Percentiles rank a stretch among this genome's conserved stretches.
Evolutionary conservation across 2,329 filamentous ascomycete species (phyloP).

Genomic region (Pseudogymnoascus sp.): DNA sequence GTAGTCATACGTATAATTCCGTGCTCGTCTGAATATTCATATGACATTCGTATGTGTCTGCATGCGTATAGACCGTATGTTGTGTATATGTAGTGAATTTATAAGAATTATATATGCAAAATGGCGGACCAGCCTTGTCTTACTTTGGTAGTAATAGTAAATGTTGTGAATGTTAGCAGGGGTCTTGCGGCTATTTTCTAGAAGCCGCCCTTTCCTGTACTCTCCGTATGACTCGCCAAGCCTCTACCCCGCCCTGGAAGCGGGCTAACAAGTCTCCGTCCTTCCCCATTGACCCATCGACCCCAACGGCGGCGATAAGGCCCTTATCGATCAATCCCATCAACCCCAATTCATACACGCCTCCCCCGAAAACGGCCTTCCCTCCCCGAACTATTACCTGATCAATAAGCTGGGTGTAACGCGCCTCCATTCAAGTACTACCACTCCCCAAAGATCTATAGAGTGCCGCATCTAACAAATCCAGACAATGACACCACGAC

Average conservation of each 20-base stretch:
- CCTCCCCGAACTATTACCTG: neutral
- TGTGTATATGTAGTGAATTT: neutral
- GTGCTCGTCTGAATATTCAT: neutral
- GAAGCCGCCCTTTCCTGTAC: neutral
- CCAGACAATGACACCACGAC: conserved; percentile 20
- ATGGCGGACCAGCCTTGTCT: neutral
- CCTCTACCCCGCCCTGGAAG: neutral
- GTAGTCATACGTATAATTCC: neutral
- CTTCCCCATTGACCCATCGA: neutral
- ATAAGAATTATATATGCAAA: neutral
- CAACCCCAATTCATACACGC: neutral
- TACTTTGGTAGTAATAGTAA: neutral
- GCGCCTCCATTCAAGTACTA: neutral
- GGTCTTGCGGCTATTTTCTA: neutral
- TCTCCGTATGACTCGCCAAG: neutral
- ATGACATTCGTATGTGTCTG: neutral
- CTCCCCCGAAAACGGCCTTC: neutral
- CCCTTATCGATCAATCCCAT: neutral
- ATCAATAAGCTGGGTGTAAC: neutral
- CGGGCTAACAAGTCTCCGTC: conserved; percentile 4
- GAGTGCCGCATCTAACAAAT: neutral
- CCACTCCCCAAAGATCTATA: neutral
- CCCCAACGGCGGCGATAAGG: neutral
- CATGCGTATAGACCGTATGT: neutral
- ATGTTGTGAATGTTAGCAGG: neutral